Conservation (phyloP, 2,329 filamentous ascomycete genomes). For the Fusarium napiforme region DNA sequence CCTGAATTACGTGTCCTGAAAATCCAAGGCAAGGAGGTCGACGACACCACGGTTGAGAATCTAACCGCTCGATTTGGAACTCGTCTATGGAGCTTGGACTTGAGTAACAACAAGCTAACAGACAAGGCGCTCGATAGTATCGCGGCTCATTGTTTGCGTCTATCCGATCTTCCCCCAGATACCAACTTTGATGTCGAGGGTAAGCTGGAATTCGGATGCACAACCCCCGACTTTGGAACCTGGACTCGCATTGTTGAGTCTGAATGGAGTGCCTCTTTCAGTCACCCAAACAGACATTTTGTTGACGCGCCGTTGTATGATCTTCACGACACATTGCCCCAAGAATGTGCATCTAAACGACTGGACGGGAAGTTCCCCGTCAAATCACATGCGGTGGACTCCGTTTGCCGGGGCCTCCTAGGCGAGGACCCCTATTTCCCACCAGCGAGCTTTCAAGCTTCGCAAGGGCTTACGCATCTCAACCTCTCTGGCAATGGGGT, state of each 20-base stretch:
- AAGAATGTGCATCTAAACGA: conserved; percentile 46
- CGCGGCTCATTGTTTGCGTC: conserved; percentile 48
- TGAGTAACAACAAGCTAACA: conserved; percentile 63
- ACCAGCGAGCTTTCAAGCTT: conserved; percentile 35
- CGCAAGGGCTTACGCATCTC: conserved; percentile 62
- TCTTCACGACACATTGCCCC: conserved; percentile 27
- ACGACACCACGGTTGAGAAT: conserved; percentile 51
- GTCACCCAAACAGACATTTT: conserved; percentile 59
- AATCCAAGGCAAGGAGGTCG: conserved; percentile 58
- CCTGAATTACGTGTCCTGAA: conserved; percentile 64
- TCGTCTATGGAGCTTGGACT: conserved; percentile 68
- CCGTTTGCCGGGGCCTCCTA: conserved; percentile 37
- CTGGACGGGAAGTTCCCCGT: conserved; percentile 42
- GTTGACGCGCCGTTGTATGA: conserved; percentile 58
- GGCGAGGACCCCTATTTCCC: conserved; percentile 38
- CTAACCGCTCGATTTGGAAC: conserved; percentile 47
- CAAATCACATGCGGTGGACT: conserved; percentile 46
- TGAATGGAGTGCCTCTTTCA: conserved; percentile 55
- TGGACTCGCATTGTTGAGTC: conserved; percentile 62
- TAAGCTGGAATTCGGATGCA: conserved; percentile 47
- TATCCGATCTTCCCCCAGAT: conserved; percentile 49
- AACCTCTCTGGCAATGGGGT: conserved; percentile 63
- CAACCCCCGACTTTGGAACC: conserved; percentile 51
- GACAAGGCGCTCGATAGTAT: conserved; percentile 54
- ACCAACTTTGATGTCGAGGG: conserved; percentile 59